Conservation (phyloP, 2,329 filamentous ascomycete genomes). For the Aspergillus japonicus region DNA sequence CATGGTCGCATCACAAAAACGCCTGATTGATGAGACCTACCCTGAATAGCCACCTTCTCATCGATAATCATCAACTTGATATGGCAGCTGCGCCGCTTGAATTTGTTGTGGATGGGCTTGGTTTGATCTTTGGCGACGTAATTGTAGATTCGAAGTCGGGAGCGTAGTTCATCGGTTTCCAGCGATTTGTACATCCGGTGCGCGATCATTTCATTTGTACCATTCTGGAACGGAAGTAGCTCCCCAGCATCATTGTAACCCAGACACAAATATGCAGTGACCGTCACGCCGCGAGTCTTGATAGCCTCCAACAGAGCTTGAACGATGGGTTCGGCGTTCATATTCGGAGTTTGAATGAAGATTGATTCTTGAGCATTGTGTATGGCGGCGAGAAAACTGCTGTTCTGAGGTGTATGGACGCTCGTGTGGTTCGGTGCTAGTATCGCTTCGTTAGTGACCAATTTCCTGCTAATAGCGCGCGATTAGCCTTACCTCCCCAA, state of each 20-base stretch:
- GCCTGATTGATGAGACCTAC: slow-evolving; percentile 20
- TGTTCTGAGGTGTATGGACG: slow-evolving; percentile 67
- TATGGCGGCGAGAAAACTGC: slow-evolving; percentile 71
- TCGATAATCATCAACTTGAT: slow-evolving; percentile 77
- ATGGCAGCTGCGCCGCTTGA: slow-evolving; percentile 68
- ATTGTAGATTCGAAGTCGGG: slow-evolving; percentile 61
- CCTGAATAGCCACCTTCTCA: slow-evolving; percentile 65
- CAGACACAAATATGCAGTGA: slow-evolving; percentile 70
- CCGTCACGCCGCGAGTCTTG: slow-evolving; percentile 61
- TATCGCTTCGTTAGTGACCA: background rate
- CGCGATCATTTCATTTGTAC: slow-evolving; percentile 71
- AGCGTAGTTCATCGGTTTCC: slow-evolving; percentile 50
- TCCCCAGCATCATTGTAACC: slow-evolving; percentile 79
- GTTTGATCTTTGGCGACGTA: slow-evolving; percentile 75
- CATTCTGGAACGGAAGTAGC: slow-evolving; percentile 71
- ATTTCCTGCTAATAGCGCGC: background rate
- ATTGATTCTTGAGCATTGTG: slow-evolving; percentile 62
- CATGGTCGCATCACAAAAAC: no score
- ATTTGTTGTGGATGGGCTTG: slow-evolving; percentile 63
- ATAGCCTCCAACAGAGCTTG: slow-evolving; percentile 64
- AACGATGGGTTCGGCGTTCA: slow-evolving; percentile 69
- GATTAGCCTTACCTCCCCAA: slow-evolving; percentile 52
- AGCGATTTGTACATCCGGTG: slow-evolving; percentile 59
- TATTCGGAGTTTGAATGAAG: slow-evolving; percentile 77
- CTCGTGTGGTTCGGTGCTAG: slow-evolving; percentile 58